phyloP scores from a whole-genome alignment of 148 eudicot species.

The Rhododendron ferrugineum region DNA sequence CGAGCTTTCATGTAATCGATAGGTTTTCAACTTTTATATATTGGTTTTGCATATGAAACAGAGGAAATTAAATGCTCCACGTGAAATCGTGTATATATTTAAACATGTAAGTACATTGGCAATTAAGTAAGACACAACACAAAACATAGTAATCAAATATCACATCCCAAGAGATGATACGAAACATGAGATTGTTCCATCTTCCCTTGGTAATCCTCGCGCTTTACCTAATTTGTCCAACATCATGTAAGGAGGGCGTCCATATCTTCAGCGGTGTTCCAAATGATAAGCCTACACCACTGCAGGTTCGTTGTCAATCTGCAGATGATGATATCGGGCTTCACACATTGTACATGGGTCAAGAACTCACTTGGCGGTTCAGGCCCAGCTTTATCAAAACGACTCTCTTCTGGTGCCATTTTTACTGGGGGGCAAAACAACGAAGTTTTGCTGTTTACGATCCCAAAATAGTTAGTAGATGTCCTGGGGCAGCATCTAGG shows the following conservation, averaged over 20 bases:
- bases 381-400: neutral
- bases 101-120: neutral
- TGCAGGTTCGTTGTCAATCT: neutral
- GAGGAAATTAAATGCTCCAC: neutral
- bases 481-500: neutral
- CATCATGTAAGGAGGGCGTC: neutral
- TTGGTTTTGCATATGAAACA: neutral
- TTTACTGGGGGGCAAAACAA: neutral
- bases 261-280: neutral
- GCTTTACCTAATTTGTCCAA: neutral
- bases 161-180: neutral
- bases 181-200: neutral
- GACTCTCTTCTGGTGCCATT: neutral
- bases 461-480: neutral
- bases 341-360: neutral
- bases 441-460: neutral
- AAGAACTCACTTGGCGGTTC: neutral
- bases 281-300: neutral
- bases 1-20: too few relatives aligned
- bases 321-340: neutral
- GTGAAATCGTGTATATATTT: neutral
- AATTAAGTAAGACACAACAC: neutral
- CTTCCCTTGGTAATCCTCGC: neutral
- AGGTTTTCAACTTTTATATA: neutral
- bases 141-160: neutral